Conservation (phyloP, 2,329 filamentous ascomycete genomes). For the Colletotrichum destructivum region DNA sequence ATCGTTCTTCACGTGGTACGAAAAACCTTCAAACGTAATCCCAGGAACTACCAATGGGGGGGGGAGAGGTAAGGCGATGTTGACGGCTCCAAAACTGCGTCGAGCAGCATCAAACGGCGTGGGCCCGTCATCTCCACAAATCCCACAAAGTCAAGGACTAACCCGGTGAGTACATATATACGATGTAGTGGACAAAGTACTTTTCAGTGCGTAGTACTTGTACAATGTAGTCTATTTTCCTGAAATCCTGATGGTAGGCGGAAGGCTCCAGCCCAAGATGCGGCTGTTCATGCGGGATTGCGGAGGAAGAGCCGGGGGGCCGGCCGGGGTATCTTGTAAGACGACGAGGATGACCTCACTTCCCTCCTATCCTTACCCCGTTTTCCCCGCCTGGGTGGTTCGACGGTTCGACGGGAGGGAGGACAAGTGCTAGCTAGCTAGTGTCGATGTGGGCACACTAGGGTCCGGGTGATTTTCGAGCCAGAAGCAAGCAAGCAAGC, state of each 20-base stretch:
- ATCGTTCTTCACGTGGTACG: no score
- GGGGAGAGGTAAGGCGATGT: background rate
- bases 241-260: slow-evolving; percentile 20
- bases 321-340: slow-evolving; percentile 20
- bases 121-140: slow-evolving; percentile 18
- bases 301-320: slow-evolving; percentile 31
- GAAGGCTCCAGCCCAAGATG: slow-evolving; percentile 20
- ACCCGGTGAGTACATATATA: slow-evolving; percentile 16
- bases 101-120: slow-evolving; percentile 9
- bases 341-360: slow-evolving; percentile 36
- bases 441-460: background rate
- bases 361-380: no score
- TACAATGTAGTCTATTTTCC: no score
- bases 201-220: no score
- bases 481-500: background rate
- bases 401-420: background rate
- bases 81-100: slow-evolving; percentile 18
- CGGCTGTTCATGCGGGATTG: slow-evolving; percentile 40
- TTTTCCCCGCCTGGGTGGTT: slow-evolving; percentile 12
- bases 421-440: background rate
- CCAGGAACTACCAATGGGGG: no score
- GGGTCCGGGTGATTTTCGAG: background rate
- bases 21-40: no score
- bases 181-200: slow-evolving; percentile 1
- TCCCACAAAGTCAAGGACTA: slow-evolving; percentile 14